phyloP scores from a whole-genome alignment of 2,329 filamentous ascomycete species.

The Microdochium nivale region DNA sequence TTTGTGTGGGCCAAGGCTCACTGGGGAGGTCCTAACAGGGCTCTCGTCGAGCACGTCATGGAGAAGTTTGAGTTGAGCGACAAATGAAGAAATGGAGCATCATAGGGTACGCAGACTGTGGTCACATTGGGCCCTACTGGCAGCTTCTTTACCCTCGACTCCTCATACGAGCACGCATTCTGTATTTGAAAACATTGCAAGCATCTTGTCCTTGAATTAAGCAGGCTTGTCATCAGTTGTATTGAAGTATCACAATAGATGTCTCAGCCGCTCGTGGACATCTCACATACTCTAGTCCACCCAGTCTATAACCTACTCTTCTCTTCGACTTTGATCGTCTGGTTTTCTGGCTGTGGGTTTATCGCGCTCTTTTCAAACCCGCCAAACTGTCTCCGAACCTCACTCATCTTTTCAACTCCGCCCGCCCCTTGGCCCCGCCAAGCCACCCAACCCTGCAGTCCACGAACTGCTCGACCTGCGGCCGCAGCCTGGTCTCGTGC shows the following conservation, averaged over 20 bases:
- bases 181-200: no score
- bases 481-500: constrained; percentile 47
- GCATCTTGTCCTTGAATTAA: no score
- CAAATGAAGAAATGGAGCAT: no score
- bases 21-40: constrained; percentile 2
- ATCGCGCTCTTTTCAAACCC: neutral
- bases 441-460: constrained; percentile 45
- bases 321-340: neutral
- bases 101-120: no score
- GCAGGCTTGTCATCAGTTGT: no score
- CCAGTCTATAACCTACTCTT: neutral
- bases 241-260: no score
- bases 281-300: neutral
- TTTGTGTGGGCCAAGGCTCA: neutral
- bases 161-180: no score
- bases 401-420: neutral
- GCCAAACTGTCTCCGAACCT: neutral
- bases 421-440: constrained; percentile 3
- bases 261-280: neutral
- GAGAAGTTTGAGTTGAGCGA: no score
- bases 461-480: constrained; percentile 41
- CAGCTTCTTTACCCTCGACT: no score
- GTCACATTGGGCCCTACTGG: no score
- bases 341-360: neutral
- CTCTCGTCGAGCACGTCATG: constrained; percentile 1